Evolutionary conservation across 2,329 filamentous ascomycete genomes (phyloP).

Genomic region (Hymenoscyphus fructigenus): DNA sequence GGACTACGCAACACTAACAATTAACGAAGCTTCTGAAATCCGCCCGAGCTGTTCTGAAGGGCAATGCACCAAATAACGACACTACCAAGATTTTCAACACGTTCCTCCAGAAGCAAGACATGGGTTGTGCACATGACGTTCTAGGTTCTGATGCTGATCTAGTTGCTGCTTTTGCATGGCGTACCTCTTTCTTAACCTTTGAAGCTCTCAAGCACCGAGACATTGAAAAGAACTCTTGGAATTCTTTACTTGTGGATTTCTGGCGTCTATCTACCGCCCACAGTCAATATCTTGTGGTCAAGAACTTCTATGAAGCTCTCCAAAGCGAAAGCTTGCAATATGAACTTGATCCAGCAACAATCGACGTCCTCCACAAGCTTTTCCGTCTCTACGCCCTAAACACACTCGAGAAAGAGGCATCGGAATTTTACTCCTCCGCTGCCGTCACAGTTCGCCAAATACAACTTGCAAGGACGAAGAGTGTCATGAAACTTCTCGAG

Average conservation of each 20-base stretch:
- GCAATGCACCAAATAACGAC: constrained; percentile 64
- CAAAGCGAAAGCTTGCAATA: constrained; percentile 52
- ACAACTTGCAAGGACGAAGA: constrained; percentile 63
- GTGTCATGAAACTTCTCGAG: constrained; percentile 67
- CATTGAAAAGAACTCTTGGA: constrained; percentile 74
- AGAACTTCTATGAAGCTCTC: constrained; percentile 74
- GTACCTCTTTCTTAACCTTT: constrained; percentile 71
- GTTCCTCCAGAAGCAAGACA: constrained; percentile 65
- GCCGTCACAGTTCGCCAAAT: constrained; percentile 74
- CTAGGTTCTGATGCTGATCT: constrained; percentile 69
- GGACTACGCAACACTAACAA: constrained; percentile 10
- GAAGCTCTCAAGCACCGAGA: constrained; percentile 74
- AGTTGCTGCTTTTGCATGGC: constrained; percentile 74
- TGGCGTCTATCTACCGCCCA: constrained; percentile 74
- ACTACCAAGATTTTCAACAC: constrained; percentile 64
- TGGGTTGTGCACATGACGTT: constrained; percentile 72
- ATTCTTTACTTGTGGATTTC: constrained; percentile 75
- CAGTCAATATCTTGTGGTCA: constrained; percentile 75
- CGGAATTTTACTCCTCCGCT: constrained; percentile 69
- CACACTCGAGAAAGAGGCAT: constrained; percentile 67
- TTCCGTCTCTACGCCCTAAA: constrained; percentile 65
- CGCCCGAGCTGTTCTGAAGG: constrained; percentile 66
- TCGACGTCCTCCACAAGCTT: constrained; percentile 60
- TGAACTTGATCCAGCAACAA: constrained; percentile 57
- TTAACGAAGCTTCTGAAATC: constrained; percentile 63